Conservation (phyloP, 2,329 filamentous ascomycete genomes). For the Talaromyces atroroseus region DNA sequence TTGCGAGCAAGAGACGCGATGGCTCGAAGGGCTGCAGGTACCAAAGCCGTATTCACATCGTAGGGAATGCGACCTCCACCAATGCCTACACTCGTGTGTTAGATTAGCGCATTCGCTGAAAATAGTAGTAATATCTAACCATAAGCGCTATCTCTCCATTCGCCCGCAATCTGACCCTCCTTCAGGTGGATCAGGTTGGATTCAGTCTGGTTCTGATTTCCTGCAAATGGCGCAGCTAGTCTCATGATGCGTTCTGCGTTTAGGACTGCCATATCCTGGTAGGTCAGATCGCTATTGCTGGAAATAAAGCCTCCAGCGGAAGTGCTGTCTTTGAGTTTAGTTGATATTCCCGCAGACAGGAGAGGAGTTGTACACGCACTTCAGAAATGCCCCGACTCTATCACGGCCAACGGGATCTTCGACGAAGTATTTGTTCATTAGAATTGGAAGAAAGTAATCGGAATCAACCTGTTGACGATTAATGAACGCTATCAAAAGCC, state of each 20-base stretch:
- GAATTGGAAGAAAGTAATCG: slow-evolving; percentile 55
- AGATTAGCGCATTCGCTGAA: neutral
- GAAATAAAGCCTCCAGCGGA: slow-evolving; percentile 46
- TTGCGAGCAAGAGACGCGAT: slow-evolving; percentile 49
- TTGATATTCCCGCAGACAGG: neutral
- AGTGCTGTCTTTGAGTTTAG: slow-evolving; percentile 27
- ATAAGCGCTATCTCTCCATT: slow-evolving; percentile 59
- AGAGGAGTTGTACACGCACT: slow-evolving; percentile 14
- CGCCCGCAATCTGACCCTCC: slow-evolving; percentile 49
- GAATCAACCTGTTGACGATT: slow-evolving; percentile 47
- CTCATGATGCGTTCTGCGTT: slow-evolving; percentile 57
- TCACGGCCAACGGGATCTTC: slow-evolving; percentile 38
- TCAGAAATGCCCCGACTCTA: slow-evolving; percentile 34
- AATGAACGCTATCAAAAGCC: neutral
- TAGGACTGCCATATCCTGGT: slow-evolving; percentile 46
- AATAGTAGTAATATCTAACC: slow-evolving; percentile 29
- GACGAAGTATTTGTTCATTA: slow-evolving; percentile 56
- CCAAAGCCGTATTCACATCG: slow-evolving; percentile 59
- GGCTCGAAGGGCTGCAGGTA: slow-evolving; percentile 55
- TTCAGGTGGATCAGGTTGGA: slow-evolving; percentile 57
- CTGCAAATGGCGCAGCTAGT: slow-evolving; percentile 50
- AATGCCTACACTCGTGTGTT: slow-evolving; percentile 27
- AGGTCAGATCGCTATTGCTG: slow-evolving; percentile 50
- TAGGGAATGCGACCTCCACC: slow-evolving; percentile 60
- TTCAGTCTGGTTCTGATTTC: slow-evolving; percentile 38